Percentiles rank a stretch among this genome's conserved stretches.
Conservation (phyloP, 805 yeast genomes). For the Lipomyces sp. region DNA sequence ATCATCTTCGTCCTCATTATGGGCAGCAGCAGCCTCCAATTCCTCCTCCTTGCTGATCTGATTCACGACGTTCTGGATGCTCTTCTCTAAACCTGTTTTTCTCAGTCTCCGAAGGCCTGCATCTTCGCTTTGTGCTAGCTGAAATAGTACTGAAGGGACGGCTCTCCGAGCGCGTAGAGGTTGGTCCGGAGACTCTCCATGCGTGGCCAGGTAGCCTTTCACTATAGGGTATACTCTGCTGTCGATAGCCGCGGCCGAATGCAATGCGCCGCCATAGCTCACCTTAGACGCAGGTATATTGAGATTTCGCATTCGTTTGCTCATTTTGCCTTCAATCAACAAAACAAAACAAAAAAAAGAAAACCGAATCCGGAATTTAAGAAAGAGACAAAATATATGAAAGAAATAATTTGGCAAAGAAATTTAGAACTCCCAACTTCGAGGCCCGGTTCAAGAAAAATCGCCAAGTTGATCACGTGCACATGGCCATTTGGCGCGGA, state of each 20-base stretch:
- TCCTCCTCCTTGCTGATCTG: conserved; percentile 7
- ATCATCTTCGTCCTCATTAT: conserved; percentile 33
- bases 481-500: no score
- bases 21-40: conserved; percentile 11
- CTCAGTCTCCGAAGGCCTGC: conserved; percentile 67
- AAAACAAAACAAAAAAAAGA: no score
- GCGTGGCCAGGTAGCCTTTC: conserved; percentile 29
- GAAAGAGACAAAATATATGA: no score
- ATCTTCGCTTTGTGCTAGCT: conserved; percentile 53
- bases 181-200: not conserved
- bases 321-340: no score
- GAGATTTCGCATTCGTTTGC: conserved; percentile 16
- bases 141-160: conserved; percentile 23
- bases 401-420: no score
- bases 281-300: conserved; percentile 1
- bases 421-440: not conserved
- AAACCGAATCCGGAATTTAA: no score
- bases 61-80: conserved; percentile 52
- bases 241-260: conserved; percentile 17
- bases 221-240: conserved; percentile 33
- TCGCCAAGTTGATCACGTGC: no score
- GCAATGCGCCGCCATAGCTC: conserved; percentile 6
- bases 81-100: conserved; percentile 56
- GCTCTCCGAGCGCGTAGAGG: conserved; percentile 6
- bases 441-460: no score